Evolutionary conservation across 805 yeast species (phyloP).

Genomic region (Dipodascus albidus): DNA sequence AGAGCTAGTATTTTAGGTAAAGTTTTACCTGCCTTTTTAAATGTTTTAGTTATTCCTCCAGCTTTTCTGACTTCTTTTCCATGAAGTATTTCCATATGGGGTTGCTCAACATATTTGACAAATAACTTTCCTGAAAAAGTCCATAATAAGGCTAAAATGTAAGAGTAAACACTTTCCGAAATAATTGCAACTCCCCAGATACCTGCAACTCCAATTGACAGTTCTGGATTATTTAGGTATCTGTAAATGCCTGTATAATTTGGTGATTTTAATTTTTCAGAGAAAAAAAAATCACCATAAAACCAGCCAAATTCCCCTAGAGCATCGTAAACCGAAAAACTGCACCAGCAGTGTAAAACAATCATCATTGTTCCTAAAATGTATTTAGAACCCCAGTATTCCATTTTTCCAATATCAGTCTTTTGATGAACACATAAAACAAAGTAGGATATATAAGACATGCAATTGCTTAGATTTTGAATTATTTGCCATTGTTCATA

Average conservation of each 20-base stretch:
- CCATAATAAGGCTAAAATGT: slow-evolving; percentile 51
- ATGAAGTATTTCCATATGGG: slow-evolving; percentile 66
- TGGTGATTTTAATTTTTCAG: slow-evolving; percentile 32
- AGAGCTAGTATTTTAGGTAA: slow-evolving; percentile 18
- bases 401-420: slow-evolving; percentile 20
- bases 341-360: slow-evolving; percentile 55
- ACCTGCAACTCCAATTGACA: slow-evolving; percentile 65
- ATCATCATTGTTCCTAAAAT: slow-evolving; percentile 48
- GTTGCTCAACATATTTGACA: slow-evolving; percentile 61
- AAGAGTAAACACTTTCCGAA: slow-evolving; percentile 36
- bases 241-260: slow-evolving; percentile 74
- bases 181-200: slow-evolving; percentile 62
- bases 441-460: slow-evolving; percentile 45
- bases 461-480: slow-evolving; percentile 39
- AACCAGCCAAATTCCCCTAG: slow-evolving; percentile 86
- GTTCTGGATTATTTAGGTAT: slow-evolving; percentile 74
- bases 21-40: slow-evolving; percentile 21
- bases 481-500: slow-evolving; percentile 63
- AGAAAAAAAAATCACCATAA: slow-evolving; percentile 73
- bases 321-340: slow-evolving; percentile 52
- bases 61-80: slow-evolving; percentile 51
- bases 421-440: slow-evolving; percentile 24
- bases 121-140: slow-evolving; percentile 52
- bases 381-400: slow-evolving; percentile 36
- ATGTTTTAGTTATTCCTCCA: slow-evolving; percentile 30